A percentile compares a stretch with the other conserved stretches of the same genome.
These are phyloP conservation scores for Penicillium sp. DNA, from an alignment of 2,329 filamentous ascomycete genomes.

Conservation along the genomic window DNA sequence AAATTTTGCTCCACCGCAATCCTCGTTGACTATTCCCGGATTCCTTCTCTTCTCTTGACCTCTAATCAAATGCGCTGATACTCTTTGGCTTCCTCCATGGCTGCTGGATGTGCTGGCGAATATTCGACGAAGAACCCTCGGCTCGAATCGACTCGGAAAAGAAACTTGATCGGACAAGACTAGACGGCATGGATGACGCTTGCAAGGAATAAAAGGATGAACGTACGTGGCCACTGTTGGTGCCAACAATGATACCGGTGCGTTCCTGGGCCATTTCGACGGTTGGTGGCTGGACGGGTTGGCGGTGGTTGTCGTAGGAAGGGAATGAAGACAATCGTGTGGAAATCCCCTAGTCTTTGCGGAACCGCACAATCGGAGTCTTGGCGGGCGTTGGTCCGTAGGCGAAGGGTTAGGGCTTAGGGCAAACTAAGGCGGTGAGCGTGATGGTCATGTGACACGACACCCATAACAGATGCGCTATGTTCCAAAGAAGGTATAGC, in stretches of 20 bases:
- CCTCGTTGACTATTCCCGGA: not conserved
- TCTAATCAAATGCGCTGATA: not conserved
- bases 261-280: constrained; percentile 57
- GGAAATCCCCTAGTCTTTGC: constrained; percentile 31
- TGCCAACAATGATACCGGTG: constrained; percentile 61
- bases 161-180: constrained; percentile 9
- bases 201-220: constrained; percentile 22
- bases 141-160: constrained; percentile 22
- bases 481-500: too few species aligned
- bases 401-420: constrained; percentile 46
- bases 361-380: constrained; percentile 35
- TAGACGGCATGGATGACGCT: constrained; percentile 17
- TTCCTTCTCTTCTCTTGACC: not conserved
- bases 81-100: not conserved
- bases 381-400: constrained; percentile 41
- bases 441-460: not conserved
- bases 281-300: constrained; percentile 41
- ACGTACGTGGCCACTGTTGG: constrained; percentile 71
- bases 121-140: constrained; percentile 8
- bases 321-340: constrained; percentile 31
- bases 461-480: too few species aligned
- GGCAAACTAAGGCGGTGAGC: constrained; percentile 23
- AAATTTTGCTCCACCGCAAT: constrained; percentile 14
- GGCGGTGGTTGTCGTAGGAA: constrained; percentile 39
- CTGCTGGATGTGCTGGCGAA: not conserved